Evolutionary conservation across 129 eudicot species (phyloP).

Genomic region (Flaveria trinervia): DNA sequence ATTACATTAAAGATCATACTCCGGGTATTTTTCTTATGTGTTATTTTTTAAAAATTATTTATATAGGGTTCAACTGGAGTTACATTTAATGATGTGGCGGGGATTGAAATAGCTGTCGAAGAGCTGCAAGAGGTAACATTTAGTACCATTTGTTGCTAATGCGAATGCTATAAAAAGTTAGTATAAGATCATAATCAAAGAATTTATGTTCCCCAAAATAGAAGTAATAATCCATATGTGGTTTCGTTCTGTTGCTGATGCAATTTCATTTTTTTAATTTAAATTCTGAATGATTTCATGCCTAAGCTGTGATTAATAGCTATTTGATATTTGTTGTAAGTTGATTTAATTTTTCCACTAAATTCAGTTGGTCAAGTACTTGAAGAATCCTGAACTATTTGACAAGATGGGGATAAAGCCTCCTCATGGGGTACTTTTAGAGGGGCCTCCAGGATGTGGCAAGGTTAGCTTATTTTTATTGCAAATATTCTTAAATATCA

Average conservation of each 20-base stretch:
- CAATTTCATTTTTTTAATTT: background rate
- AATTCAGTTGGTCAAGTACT: slow-evolving; percentile 70
- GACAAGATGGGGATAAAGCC: slow-evolving; percentile 90
- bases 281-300: background rate
- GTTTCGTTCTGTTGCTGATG: slow-evolving; percentile 1
- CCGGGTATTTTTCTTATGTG: background rate
- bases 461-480: slow-evolving; percentile 49
- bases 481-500: background rate
- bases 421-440: slow-evolving; percentile 94
- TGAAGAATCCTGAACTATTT: slow-evolving; percentile 85
- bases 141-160: background rate
- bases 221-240: background rate
- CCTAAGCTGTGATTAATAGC: slow-evolving; percentile 16
- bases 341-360: slow-evolving; percentile 1
- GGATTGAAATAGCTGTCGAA: slow-evolving; percentile 93
- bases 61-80: slow-evolving; percentile 93
- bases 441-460: slow-evolving; percentile 98
- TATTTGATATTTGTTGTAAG: slow-evolving; percentile 11
- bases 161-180: background rate
- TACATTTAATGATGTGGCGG: slow-evolving; percentile 86
- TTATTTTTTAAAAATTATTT: background rate
- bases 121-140: slow-evolving; percentile 88
- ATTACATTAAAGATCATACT: slow-evolving; percentile 23
- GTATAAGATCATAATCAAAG: background rate
- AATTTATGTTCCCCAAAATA: background rate